Evolutionary conservation across 148 eudicot species (phyloP), one percentile per base, ranked within the genome.

Genomic region (Pharnaceum exiguum): DNA sequence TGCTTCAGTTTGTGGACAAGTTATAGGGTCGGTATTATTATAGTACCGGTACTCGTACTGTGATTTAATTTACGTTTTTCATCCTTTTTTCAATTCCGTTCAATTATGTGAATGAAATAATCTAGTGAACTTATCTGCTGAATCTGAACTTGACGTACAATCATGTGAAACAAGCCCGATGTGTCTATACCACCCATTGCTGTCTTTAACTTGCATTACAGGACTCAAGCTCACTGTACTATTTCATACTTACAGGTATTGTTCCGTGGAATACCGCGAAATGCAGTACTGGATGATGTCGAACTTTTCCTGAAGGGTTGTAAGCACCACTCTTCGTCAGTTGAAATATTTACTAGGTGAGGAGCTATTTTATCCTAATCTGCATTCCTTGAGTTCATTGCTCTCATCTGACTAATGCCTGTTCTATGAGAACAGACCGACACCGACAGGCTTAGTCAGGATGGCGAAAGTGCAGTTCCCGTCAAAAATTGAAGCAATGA

Each of bases 291-390:
- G 22, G 95, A 83, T 15, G 97, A 90, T 61, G 47, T 90, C 17
- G 84, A 81, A 46, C 82, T 86, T 6, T 70, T 83, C 63, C 76
- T 90, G 37, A 59, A 75, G 39, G 95, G 95, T 64, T 86, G 77
- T 67, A 58, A 70, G 19, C 80, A 73, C 16, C 81, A 81, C 40
- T 19, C 82, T 31, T 71, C 95, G 49, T 51, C 76, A 11, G n/a
- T 84, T 15, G 72, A 78, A 54, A 26, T 83, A 15, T 77, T 81
- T 60, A 13, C 15, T 22, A 84, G 86, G 95, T 86, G 7, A 54
- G 52, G 9, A 27, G 2, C 36, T 13, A 35, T 33, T 31, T 6
- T 40, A 21, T 16, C 7, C 22, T 23, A 7, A 5, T 3, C 13
- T 33, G 3, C 0, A 2, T 28, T 18, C 8, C n/a, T n/a, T n/a